Percentiles rank a stretch among this genome's conserved stretches.
phyloP scores from a whole-genome alignment of 2,329 filamentous ascomycete genomes.

The Westerdykella aurantiaca region DNA sequence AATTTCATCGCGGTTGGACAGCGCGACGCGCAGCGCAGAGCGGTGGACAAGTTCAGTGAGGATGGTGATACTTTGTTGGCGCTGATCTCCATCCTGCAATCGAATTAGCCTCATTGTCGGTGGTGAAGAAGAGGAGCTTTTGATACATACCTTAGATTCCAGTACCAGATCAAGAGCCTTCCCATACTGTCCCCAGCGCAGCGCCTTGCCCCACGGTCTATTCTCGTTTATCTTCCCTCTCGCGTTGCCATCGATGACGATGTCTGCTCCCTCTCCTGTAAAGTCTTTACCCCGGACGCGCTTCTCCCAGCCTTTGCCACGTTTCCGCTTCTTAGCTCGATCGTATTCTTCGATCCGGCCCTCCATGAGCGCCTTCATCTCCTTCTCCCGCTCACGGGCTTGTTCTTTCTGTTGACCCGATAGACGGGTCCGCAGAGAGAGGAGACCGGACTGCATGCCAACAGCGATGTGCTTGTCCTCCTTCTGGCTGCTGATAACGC shows the following conservation, averaged over 20 bases:
- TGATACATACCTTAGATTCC: slow-evolving; percentile 30
- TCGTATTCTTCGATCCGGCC: slow-evolving; percentile 76
- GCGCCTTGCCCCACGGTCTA: slow-evolving; percentile 70
- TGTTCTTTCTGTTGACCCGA: slow-evolving; percentile 73
- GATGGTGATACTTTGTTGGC: slow-evolving; percentile 59
- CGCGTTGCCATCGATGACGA: slow-evolving; percentile 76
- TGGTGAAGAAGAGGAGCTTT: not conserved
- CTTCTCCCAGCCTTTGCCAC: slow-evolving; percentile 56
- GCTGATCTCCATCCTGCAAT: slow-evolving; percentile 22
- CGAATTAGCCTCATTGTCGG: not conserved
- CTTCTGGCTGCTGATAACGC: slow-evolving; percentile 62
- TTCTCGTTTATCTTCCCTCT: slow-evolving; percentile 59
- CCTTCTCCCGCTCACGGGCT: slow-evolving; percentile 70
- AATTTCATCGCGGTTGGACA: slow-evolving; percentile 74
- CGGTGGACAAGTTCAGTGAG: slow-evolving; percentile 82
- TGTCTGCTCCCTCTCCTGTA: slow-evolving; percentile 76
- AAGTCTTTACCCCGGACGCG: slow-evolving; percentile 67
- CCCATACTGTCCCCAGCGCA: slow-evolving; percentile 72
- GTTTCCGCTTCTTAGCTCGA: slow-evolving; percentile 59
- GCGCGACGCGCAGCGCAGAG: slow-evolving; percentile 72
- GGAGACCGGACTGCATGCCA: slow-evolving; percentile 88
- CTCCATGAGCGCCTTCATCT: slow-evolving; percentile 75
- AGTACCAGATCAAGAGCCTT: slow-evolving; percentile 76
- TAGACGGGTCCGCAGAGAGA: slow-evolving; percentile 83
- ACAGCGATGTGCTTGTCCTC: slow-evolving; percentile 92